Evolutionary conservation across 345 rosid genomes (phyloP), one percentile per base, ranked within the genome.

Genomic region (Citrus australasica): DNA sequence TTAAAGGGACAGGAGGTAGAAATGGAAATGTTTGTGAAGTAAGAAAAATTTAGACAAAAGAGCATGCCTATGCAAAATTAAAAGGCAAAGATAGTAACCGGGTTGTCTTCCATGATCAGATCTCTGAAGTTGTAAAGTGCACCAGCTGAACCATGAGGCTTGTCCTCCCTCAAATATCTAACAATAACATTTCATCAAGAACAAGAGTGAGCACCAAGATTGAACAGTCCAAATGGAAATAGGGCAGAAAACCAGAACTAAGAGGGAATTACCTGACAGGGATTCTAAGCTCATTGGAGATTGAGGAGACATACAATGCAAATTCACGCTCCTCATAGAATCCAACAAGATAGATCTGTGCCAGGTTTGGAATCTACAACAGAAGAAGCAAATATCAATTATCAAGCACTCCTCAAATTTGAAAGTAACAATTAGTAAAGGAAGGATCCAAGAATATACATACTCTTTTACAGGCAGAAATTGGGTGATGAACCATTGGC

Each of bases 401-500:
- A 78, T 25, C 38, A 68, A 77, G 81, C 48, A 79, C 65, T 61
- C 48, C 24, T 63, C 68, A 28, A 38, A 59, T 60, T 10, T 46
- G 11, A 71, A 76, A 33, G 62, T 14, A 59, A 6, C 51, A 6
- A 38, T 27, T 19, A 21, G 67, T 35, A 28, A 46, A 30, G 35
- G 27, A 40, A 62, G 51, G 63, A 58, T 81, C 62, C 63, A 75
- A 58, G 76, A n/a, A 67, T 67, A 51, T 85, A 91, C 67, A 30
- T 85, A 95, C 99, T 89, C 86, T 91, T 88, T 91, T 95, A 80
- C 99, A 95, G 85, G 98, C 99, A 78, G 98, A 91, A 77, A 95
- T 95, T 1, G 99, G 99, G 82, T 93, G 99, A 81, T 95, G 97
- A 82, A 95, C 97, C 98, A 95, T 95, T 76, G 98, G 93, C 75